phyloP scores from a whole-genome alignment of 352 stramenopile species.

The Pythium biforme region DNA sequence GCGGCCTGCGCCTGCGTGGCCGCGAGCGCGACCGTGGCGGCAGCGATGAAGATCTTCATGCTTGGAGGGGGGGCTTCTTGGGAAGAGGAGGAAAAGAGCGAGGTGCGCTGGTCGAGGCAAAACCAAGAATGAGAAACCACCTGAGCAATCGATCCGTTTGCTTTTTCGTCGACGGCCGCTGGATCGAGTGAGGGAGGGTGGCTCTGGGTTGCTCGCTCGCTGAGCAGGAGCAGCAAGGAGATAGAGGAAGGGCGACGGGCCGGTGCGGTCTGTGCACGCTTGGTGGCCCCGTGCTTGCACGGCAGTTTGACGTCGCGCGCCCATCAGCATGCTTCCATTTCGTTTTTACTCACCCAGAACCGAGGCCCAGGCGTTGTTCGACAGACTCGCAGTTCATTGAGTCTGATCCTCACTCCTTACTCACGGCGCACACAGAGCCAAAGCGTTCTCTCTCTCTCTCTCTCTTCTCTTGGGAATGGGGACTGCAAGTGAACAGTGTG shows the following conservation, averaged over 20 bases:
- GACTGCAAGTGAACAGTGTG: no score
- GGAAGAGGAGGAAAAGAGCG: not conserved
- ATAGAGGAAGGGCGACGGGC: no score
- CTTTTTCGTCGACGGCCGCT: not conserved
- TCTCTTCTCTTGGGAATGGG: not conserved
- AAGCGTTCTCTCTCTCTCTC: not conserved
- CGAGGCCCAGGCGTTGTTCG: not conserved
- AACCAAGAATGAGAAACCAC: constrained; percentile 15
- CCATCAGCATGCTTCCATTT: not conserved
- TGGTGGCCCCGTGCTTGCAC: not conserved
- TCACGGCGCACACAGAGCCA: not conserved
- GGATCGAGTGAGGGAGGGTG: not conserved
- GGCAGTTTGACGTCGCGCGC: not conserved
- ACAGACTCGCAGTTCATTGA: not conserved
- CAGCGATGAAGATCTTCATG: constrained; percentile 18
- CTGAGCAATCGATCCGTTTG: not conserved
- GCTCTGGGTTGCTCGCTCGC: not conserved
- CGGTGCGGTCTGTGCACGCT: not conserved
- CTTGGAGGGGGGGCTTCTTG: not conserved
- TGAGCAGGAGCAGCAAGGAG: not conserved
- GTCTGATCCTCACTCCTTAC: not conserved
- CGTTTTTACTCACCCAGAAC: constrained; percentile 1
- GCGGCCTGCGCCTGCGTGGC: constrained; percentile 18
- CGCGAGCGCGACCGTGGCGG: constrained; percentile 10
- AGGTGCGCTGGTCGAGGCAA: constrained; percentile 10